phyloP scores from a whole-genome alignment of 2,329 filamentous ascomycete genomes.

The Fusarium sp. region DNA sequence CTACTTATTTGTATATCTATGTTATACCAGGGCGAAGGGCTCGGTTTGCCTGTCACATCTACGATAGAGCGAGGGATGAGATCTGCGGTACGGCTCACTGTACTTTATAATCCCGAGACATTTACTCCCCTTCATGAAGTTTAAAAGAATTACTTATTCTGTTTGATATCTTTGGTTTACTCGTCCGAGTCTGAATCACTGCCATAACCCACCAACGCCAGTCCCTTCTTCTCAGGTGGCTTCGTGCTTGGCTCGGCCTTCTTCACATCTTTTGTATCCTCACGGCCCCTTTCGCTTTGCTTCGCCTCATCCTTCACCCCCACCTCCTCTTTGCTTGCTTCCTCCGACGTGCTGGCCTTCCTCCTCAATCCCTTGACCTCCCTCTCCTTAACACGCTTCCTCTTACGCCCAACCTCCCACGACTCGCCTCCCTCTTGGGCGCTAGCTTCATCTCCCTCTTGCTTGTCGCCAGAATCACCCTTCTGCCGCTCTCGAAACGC shows the following conservation, averaged over 20 bases:
- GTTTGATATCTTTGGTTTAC: slow-evolving; percentile 6
- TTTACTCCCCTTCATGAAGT: slow-evolving; percentile 37
- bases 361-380: slow-evolving; percentile 55
- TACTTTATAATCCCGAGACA: slow-evolving; percentile 35
- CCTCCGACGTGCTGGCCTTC: slow-evolving; percentile 41
- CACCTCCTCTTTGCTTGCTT: slow-evolving; percentile 28
- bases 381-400: slow-evolving; percentile 56
- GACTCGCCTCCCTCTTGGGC: slow-evolving; percentile 50
- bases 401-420: slow-evolving; percentile 57
- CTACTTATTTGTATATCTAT: slow-evolving; percentile 42
- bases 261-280: slow-evolving; percentile 23
- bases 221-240: slow-evolving; percentile 42
- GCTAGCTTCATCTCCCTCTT: slow-evolving; percentile 27
- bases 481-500: slow-evolving; percentile 69
- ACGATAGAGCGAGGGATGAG: slow-evolving; percentile 39
- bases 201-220: slow-evolving; percentile 69
- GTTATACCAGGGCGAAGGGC: slow-evolving; percentile 38
- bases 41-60: slow-evolving; percentile 26
- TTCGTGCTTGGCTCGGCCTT: slow-evolving; percentile 8
- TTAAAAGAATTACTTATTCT: not conserved
- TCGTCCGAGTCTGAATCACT: slow-evolving; percentile 64
- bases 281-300: slow-evolving; percentile 21
- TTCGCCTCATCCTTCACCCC: slow-evolving; percentile 31
- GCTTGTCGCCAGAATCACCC: slow-evolving; percentile 43
- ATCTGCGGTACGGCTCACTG: slow-evolving; percentile 28